Evolutionary conservation across 2,329 filamentous ascomycete species (phyloP), one percentile per base, ranked within the genome.

Genomic region (Calycina herbarum): DNA sequence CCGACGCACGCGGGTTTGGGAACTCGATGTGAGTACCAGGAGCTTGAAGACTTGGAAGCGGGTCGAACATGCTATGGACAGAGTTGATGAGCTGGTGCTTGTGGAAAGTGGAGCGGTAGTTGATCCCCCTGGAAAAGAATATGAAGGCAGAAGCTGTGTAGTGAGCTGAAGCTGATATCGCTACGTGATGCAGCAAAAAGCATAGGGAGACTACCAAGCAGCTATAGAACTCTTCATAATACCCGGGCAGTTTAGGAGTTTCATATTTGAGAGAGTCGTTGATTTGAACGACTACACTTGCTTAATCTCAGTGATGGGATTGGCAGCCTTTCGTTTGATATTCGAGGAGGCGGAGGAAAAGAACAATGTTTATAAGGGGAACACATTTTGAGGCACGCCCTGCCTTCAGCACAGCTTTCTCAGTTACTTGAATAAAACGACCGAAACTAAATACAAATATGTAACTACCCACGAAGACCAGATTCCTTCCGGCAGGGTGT

Each of bases 41-140:
- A 42, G 38, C 60, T 92, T 97, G 70, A 87, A 85, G 65, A 97
- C 94, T 1, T 98, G 94, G 86, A 97, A 96, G 80, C 86, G 94
- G 63, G 82, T 95, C 20, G 93, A 97, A 76, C 81, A 84, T 70
- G 85, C 83, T 62, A 80, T 84, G 40, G 80, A 76, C 64, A 82
- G 80, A 45, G 76, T 89, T 64, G 86, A 90, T 70, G 80, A 87
- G 74, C 84, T 89, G 74, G 83, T 88, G 58, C 83, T 66, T 65
- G 66, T 70, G 31, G 67, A 69, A 59, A 57, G 64, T 45, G 71
- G 74, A 67, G 65, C 42, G 59, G 70, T 74, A 64, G 64, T 72
- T 68, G 66, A 67, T 69, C 56, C 61, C 54, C 67, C 66, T 72
- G 62, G 57, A 65, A 54, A 66, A 66, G 63, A 67, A 68, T 66